Base-by-base conservation (phyloP, 1,139 yeast species). In the Pichia sp. region DNA sequence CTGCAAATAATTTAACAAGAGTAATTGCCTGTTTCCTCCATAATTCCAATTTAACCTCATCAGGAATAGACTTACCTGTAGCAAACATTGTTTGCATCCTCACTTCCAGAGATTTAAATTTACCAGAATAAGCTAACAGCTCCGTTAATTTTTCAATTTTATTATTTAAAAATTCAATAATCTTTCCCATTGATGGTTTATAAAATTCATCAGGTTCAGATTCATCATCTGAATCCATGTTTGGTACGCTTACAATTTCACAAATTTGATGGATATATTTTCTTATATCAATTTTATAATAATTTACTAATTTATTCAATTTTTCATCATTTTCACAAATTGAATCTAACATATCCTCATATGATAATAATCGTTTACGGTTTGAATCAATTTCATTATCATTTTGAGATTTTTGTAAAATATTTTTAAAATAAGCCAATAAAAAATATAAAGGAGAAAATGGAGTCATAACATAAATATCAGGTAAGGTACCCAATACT, bases 151-250 rank as follows among this genome's bases (percentile, higher is more conserved):
- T 51, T 0, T 53, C 49, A 1, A 72, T 61, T 47, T 67, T 73
- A 0, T 30, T 32, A 30, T 62, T 56, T 6, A 78, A 51, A 48
- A 59, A 69, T 1, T 48, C 50, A 3, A 66, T 43, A 1, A 71
- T 63, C 47, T 67, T 71, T 0, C 52, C 55, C 3, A 55, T 41
- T 4, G 73, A 66, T 23, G 71, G 67, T 53, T 71, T 74, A 58
- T 69, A 78, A 55, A 74, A 80, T 40, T 74, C 80, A 11, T 67
- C 78, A 37, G 67, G 71, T 52, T 78, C 81, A 22, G 24, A 10
- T 25, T 42, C 46, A 30, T 39, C 42, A 29, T 44, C 49, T 2
- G 50, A 46, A n/a, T 49, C 52, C 40, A 45, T 45, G 7, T 34
- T 41, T n/a, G 50, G 50, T 11, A 48, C 43, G 16, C 31, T 31